Evolutionary conservation across 1,284 basidiomycete genomes (phyloP).

Genomic region (Apiotrichum gracile): DNA sequence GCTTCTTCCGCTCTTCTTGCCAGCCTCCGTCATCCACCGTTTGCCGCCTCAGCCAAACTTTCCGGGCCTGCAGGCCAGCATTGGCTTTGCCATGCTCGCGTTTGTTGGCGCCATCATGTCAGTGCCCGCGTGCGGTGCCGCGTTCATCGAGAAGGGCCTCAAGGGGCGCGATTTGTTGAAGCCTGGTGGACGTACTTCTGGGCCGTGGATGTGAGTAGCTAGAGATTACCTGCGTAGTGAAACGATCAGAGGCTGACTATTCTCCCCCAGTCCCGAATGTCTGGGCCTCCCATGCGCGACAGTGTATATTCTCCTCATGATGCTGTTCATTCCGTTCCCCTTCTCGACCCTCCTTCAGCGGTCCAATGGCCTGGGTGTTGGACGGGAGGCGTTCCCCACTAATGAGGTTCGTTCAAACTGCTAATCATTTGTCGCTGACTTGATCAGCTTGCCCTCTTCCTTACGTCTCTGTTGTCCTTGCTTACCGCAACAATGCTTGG

Average conservation of each 20-base stretch:
- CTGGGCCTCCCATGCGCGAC: constrained; percentile 84
- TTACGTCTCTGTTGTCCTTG: constrained; percentile 85
- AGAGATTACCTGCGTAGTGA: not conserved
- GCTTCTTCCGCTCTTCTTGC: constrained; percentile 32
- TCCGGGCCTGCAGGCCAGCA: constrained; percentile 53
- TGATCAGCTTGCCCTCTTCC: constrained; percentile 74
- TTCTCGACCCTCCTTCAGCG: constrained; percentile 63
- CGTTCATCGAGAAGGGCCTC: constrained; percentile 68
- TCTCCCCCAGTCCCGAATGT: constrained; percentile 76
- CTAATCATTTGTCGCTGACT: not conserved
- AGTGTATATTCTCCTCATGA: constrained; percentile 77
- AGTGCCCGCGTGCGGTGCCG: constrained; percentile 65
- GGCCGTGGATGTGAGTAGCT: constrained; percentile 57
- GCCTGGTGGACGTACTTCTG: constrained; percentile 49
- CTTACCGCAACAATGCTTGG: constrained; percentile 89
- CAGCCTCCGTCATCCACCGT: constrained; percentile 19
- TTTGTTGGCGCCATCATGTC: constrained; percentile 66
- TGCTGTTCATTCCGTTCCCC: constrained; percentile 82
- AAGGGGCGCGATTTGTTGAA: constrained; percentile 78
- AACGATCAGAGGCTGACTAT: not conserved
- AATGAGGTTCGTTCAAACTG: constrained; percentile 62
- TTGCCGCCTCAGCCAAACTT: constrained; percentile 32
- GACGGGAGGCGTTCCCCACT: constrained; percentile 65
- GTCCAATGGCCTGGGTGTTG: constrained; percentile 13
- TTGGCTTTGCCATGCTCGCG: constrained; percentile 75